Evolutionary conservation across 345 rosid species (phyloP), one percentile per base, ranked within the genome.

Genomic region (Isatis tinctoria): DNA sequence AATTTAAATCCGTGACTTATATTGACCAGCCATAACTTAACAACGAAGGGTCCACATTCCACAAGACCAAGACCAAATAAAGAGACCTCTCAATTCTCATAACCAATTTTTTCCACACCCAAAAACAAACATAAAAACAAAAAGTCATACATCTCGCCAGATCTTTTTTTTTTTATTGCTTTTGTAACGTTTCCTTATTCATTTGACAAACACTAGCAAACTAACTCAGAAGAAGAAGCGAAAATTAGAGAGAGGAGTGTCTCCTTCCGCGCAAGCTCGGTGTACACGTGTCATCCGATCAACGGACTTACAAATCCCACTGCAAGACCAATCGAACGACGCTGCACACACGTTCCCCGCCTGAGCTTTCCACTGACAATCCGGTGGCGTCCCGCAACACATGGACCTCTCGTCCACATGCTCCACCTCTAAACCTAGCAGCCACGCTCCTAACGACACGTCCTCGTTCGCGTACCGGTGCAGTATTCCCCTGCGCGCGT

Each of bases 381-480:
- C 98, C 80, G 75, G 68, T 73, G 91, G 97, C 10, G 97, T 93
- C 7, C 96, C 98, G 36, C 97, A 93, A 43, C 98, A 93, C 94
- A 93, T 81, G 0, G 96, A 83, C 62, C 79, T 85, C 16, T 91
- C 96, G 72, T 93, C 96, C 26, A 88, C 85, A 16, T 91, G 97
- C 49, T 91, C 85, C 14, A 93, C 97, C 53, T 93, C 98, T 75
- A 91, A 73, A 1, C 98, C 98, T 48, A 93, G 65, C 43, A 91
- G 35, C 97, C 98, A 93, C 0, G 96, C 77, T 6, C 98, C 97
- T 78, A 91, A 45, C 0, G 98, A 88, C 6, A 91, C 97, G 63
- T 93, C 98, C 85, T 94, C 98, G 68, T 94, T 91, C 16, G 98
- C 98, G 66, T 82, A 94, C 57, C 93, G 82, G 66, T 94, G 98